These are phyloP conservation scores for Stellera chamaejasme DNA, from an alignment of 345 rosid species.

Conservation along the genomic window DNA sequence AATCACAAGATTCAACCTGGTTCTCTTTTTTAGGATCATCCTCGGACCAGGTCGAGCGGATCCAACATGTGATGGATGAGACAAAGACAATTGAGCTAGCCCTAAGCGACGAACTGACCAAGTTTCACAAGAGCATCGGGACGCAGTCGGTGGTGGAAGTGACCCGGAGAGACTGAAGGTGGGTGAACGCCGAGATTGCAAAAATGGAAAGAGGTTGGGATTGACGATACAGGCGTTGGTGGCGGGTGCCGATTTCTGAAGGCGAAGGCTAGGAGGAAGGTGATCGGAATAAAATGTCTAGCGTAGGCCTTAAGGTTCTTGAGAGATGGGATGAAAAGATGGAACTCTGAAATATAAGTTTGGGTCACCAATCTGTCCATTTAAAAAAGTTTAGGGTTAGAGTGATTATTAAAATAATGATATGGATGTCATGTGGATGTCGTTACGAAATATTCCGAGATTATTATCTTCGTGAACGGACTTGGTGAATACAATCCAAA, in stretches of 20 bases:
- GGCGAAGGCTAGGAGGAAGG: not conserved
- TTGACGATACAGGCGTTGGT: not conserved
- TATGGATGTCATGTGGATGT: too few species aligned
- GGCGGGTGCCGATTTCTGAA: slow-evolving; percentile 7
- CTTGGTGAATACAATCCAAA: too few species aligned
- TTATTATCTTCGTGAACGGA: too few species aligned
- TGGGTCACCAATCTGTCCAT: too few species aligned
- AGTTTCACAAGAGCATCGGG: not conserved
- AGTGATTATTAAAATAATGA: too few species aligned
- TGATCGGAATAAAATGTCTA: slow-evolving; percentile 1
- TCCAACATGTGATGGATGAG: not conserved
- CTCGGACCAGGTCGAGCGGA: not conserved
- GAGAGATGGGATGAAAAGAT: too few species aligned
- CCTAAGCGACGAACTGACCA: not conserved
- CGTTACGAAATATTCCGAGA: too few species aligned
- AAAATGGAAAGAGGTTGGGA: slow-evolving; percentile 1
- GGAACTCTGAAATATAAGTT: too few species aligned
- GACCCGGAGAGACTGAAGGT: not conserved
- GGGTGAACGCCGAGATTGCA: not conserved
- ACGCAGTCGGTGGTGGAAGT: not conserved
- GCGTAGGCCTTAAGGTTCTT: slow-evolving; percentile 5
- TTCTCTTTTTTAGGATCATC: slow-evolving; percentile 1
- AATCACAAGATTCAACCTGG: slow-evolving; percentile 9
- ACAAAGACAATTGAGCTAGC: not conserved
- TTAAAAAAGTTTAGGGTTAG: too few species aligned